Percentiles rank a stretch among this genome's conserved stretches.
Conservation (phyloP, 768 basidiomycete species). For the Botryobasidium botryosum region DNA sequence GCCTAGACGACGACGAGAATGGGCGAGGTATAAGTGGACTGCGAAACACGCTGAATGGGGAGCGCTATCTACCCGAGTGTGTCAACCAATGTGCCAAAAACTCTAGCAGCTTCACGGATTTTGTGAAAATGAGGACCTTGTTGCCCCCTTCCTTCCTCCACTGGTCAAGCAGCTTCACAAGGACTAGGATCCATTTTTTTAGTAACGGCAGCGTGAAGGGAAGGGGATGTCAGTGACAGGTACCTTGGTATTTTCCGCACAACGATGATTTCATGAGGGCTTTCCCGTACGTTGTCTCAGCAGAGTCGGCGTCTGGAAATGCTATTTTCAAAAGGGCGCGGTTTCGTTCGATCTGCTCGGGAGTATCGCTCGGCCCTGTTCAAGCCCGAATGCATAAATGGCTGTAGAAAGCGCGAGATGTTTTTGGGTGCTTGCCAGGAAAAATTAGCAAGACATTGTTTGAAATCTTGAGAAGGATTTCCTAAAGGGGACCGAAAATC, state of each 20-base stretch:
- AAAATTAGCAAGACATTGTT: slow-evolving; percentile 81
- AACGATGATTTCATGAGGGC: slow-evolving; percentile 46
- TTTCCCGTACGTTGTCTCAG: slow-evolving; percentile 39
- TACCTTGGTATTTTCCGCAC: slow-evolving; percentile 76
- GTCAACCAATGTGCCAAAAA: no score
- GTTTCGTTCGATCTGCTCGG: slow-evolving; percentile 53
- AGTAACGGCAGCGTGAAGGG: background rate
- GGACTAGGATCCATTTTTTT: slow-evolving; percentile 29
- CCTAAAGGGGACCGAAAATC: no score
- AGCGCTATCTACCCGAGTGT: no score
- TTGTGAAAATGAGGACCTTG: slow-evolving; percentile 89
- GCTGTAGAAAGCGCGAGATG: background rate
- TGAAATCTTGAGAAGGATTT: no score
- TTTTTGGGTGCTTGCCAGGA: slow-evolving; percentile 38
- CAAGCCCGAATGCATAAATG: background rate
- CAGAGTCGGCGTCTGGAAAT: slow-evolving; percentile 36
- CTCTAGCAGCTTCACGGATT: slow-evolving; percentile 75
- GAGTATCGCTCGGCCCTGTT: slow-evolving; percentile 49
- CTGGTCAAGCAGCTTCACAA: slow-evolving; percentile 53
- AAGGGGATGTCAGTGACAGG: slow-evolving; percentile 12
- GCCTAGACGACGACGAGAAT: no score
- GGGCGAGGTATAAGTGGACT: no score
- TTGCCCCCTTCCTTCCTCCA: slow-evolving; percentile 41
- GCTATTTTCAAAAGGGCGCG: slow-evolving; percentile 43
- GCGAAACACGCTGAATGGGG: no score